Evolutionary conservation across 805 yeast species (phyloP), one percentile per base, ranked within the genome.

Genomic region (Candida railenensis): DNA sequence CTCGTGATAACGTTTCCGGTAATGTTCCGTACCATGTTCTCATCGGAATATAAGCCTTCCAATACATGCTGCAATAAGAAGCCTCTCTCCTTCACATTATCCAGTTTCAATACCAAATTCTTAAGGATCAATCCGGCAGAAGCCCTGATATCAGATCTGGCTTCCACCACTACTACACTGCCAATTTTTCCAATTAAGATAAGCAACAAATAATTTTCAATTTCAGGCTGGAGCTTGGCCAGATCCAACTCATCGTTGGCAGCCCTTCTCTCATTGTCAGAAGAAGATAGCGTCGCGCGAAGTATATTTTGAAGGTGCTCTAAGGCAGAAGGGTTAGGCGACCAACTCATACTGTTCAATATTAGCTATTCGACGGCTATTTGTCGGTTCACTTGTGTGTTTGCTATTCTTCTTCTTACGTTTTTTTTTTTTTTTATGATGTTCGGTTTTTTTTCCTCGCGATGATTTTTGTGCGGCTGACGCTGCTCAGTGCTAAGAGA

Each of bases 1-100:
- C 96, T 77, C 2, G 97, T 87, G 44, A 92, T 82, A 42, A 90
- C 96, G 58, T 85, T 90, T 34, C 97, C 97, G 4, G 97, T 85
- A 49, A 92, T 88, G 59, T 87, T 89, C 50, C 96, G 78, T 22
- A 92, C 87, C 53, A 88, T 69, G n/a, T 69, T 62, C 45, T 78
- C 78, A 1, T 66, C 54, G 49, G 78, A 85, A 28, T 77, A 56
- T 38, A 89, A 70, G 2, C 89, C 89, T 73, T 51, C 63, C 56
- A 53, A 71, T 33, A 84, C 71, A 54, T 78, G 74, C 8, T 63
- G 71, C 42, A 70, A 56, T n/a, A 73, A 53, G 51, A 63, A 66
- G 43, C 61, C 57, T 44, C 75, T 58, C 53, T 66, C 52, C 46
- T 58, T 62, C 25, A 44, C 52, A n/a, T 14, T 40, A 37, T 16